Evolutionary conservation across 2,329 filamentous ascomycete species (phyloP).

Genomic region (Fusarium neocosmosporiellum): DNA sequence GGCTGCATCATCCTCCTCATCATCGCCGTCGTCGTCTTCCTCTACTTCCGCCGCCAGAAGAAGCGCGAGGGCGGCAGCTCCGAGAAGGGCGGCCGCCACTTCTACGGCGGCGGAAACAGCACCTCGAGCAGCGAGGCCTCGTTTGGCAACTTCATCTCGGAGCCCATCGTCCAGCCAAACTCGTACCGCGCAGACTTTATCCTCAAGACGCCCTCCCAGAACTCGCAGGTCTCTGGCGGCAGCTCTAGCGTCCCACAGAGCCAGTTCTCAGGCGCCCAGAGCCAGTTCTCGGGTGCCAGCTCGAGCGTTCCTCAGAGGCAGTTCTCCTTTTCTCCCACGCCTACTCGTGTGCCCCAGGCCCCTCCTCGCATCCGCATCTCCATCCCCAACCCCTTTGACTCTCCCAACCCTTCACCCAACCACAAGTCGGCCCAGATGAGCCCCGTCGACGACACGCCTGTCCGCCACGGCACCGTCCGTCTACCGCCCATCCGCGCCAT

Average conservation of each 20-base stretch:
- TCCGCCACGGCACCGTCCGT: slow-evolving; percentile 44
- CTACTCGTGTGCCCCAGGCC: not conserved
- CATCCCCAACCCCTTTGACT: slow-evolving; percentile 52
- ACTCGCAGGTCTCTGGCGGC: not conserved
- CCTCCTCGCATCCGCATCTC: slow-evolving; percentile 44
- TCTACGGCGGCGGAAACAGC: slow-evolving; percentile 23
- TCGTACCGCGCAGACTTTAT: slow-evolving; percentile 65
- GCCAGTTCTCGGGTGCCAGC: slow-evolving; percentile 12
- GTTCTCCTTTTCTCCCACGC: not conserved
- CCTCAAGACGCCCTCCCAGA: slow-evolving; percentile 49
- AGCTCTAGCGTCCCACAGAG: not conserved
- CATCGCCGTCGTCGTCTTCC: slow-evolving; percentile 52
- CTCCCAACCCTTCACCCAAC: slow-evolving; percentile 45
- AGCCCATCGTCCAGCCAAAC: slow-evolving; percentile 62
- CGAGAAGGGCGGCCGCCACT: slow-evolving; percentile 35
- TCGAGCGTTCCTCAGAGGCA: not conserved
- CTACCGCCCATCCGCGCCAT: slow-evolving; percentile 55
- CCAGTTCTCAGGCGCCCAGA: slow-evolving; percentile 5
- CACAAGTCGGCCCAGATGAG: slow-evolving; percentile 35
- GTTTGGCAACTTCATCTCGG: slow-evolving; percentile 64
- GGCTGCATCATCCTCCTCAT: slow-evolving; percentile 58
- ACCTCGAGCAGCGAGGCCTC: slow-evolving; percentile 39
- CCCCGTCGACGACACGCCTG: slow-evolving; percentile 39
- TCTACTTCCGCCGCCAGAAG: slow-evolving; percentile 52
- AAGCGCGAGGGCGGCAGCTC: slow-evolving; percentile 21